Evolutionary conservation across 169 alveolate genomes (phyloP), one percentile per base, ranked within the genome.

Genomic region (Nephromyces sp.): DNA sequence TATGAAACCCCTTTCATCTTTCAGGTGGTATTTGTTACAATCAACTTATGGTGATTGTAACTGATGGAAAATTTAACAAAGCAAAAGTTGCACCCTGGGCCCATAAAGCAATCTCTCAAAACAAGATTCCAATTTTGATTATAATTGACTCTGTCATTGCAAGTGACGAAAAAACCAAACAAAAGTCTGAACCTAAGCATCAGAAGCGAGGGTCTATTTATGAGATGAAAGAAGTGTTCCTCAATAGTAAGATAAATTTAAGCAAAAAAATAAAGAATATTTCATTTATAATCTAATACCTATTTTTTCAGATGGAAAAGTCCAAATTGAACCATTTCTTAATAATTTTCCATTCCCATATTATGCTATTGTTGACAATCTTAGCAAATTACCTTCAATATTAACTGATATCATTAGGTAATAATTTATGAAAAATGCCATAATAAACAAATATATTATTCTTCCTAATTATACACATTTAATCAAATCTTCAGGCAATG

Each of bases 21-120:
- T 43, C n/a, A 43, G 57, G n/a, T 15, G n/a, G 15, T 15, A 43
- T 43, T 43, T 43, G 57, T 15, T n/a, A 43, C 15, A 43, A 84
- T 62, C 91, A 89, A 73, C 80, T 91, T 76, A 91, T 90, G 31
- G 88, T 94, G 70, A 90, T 94, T 6, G 80, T 94, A 22, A 86
- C 95, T 29, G 98, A 92, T 82, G 97, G 98, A 52, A 89, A 97
- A 70, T 89, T 95, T 80, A 95, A 95, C 80, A 95, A 93, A 78
- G 86, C 83, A 63, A 89, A 90, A 66, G 92, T 89, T 0, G 79
- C 86, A 64, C 87, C 89, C 2, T 90, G 93, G 84, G 77, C 89
- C 6, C 81, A 89, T 25, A 79, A 85, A 29, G 93, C 93, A 32
- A 74, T 87, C 65, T 88, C 88, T 24, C 77, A 84, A 61, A 82